Evolutionary conservation across 176 grass and related monocot species (phyloP).

Genomic region (Neostapfia colusana): DNA sequence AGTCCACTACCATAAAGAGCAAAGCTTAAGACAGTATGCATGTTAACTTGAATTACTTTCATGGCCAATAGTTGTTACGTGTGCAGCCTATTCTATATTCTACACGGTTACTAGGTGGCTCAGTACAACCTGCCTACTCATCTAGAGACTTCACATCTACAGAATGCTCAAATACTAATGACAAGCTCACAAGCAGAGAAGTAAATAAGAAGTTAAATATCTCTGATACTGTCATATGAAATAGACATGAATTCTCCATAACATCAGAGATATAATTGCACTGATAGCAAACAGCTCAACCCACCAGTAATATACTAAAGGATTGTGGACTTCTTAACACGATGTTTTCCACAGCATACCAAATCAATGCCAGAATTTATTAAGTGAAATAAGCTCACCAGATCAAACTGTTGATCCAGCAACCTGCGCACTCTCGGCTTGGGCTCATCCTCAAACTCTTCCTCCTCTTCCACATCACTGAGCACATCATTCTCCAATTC

Average conservation of each 20-base stretch:
- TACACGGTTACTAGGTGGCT: background rate
- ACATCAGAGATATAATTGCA: background rate
- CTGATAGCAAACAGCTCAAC: background rate
- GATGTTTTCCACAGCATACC: background rate
- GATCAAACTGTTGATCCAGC: slow-evolving; percentile 91
- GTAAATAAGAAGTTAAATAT: background rate
- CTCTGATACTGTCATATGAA: background rate
- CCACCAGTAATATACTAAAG: too few species aligned
- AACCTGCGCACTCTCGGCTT: slow-evolving; percentile 57
- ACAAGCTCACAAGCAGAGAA: background rate
- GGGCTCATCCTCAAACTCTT: slow-evolving; percentile 35
- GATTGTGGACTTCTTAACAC: background rate
- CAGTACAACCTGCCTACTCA: background rate
- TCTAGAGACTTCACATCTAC: background rate
- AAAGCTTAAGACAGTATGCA: background rate
- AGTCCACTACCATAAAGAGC: background rate
- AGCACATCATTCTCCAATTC: too few species aligned
- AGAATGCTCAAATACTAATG: slow-evolving; percentile 12
- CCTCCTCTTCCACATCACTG: too few species aligned
- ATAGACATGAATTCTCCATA: slow-evolving; percentile 6
- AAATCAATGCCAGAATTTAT: background rate
- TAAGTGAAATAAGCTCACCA: slow-evolving; percentile 47
- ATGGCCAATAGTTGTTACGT: background rate
- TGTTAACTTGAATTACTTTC: too few species aligned
- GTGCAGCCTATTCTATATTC: background rate